phyloP scores from a whole-genome alignment of 768 basidiomycete genomes.

The Roridomyces roridus region DNA sequence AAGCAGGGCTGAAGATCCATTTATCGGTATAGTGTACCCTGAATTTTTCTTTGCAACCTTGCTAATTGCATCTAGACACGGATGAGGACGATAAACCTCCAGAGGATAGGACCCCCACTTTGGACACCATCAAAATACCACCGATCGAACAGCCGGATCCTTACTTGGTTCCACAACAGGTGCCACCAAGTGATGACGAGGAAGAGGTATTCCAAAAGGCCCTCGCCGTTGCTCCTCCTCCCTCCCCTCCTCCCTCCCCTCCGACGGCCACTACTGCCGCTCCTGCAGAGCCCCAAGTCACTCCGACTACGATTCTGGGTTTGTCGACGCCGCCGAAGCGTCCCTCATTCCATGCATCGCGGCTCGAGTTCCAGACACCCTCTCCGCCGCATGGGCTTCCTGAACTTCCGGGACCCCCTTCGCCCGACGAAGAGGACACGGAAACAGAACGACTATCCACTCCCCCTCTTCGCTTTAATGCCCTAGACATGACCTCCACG shows the following conservation, averaged over 20 bases:
- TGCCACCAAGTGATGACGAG: constrained; percentile 4
- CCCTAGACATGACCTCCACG: constrained; percentile 30
- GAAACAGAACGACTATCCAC: constrained; percentile 31
- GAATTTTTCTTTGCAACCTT: neutral
- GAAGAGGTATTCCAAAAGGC: constrained; percentile 16
- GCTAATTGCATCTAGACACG: constrained; percentile 7
- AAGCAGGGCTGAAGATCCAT: neutral
- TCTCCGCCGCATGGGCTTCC: constrained; percentile 68
- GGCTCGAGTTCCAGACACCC: constrained; percentile 62
- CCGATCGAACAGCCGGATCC: constrained; percentile 23
- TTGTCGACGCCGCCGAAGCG: constrained; percentile 55
- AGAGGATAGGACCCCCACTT: constrained; percentile 31
- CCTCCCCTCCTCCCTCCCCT: constrained; percentile 40
- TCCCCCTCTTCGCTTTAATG: constrained; percentile 26
- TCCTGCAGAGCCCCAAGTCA: neutral
- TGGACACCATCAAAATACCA: constrained; percentile 1
- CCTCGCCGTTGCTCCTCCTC: constrained; percentile 19
- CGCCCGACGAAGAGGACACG: constrained; percentile 57
- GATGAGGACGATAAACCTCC: constrained; percentile 5
- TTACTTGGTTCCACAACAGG: constrained; percentile 21
- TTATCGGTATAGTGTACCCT: constrained; percentile 6
- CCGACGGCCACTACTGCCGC: constrained; percentile 20
- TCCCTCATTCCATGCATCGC: constrained; percentile 45
- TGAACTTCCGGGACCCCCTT: constrained; percentile 70
- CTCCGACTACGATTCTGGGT: constrained; percentile 7